A percentile compares a stretch with the other conserved stretches of the same genome.
phyloP scores from a whole-genome alignment of 768 basidiomycete genomes.

The Trichaptum fuscoviolaceum region DNA sequence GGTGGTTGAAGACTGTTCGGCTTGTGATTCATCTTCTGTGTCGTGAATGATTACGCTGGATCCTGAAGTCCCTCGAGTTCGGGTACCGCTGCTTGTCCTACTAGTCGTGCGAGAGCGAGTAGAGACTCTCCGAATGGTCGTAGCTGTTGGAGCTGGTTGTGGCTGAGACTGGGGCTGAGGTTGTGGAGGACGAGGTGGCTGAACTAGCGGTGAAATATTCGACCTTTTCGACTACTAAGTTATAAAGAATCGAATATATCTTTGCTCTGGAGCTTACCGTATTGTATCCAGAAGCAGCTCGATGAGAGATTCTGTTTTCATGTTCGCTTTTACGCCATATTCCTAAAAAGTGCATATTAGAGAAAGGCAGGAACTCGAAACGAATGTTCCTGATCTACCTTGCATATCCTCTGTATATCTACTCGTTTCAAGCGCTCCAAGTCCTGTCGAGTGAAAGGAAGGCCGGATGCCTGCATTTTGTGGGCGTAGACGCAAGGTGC shows the following conservation, averaged over 20 bases:
- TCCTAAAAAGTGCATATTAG: constrained; percentile 39
- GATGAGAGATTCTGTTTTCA: constrained; percentile 76
- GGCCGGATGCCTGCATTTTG: constrained; percentile 23
- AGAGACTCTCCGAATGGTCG: neutral
- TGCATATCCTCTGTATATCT: constrained; percentile 56
- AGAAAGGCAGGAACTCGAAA: constrained; percentile 4
- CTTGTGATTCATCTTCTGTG: constrained; percentile 15
- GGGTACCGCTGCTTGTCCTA: neutral
- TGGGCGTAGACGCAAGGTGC: constrained; percentile 18
- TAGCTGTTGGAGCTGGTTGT: neutral
- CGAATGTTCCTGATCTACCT: constrained; percentile 34
- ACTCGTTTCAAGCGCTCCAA: constrained; percentile 49
- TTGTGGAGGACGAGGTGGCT: constrained; percentile 1
- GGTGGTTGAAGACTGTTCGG: constrained; percentile 15
- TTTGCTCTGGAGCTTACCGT: constrained; percentile 7
- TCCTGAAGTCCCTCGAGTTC: neutral
- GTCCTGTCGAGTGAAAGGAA: constrained; percentile 36
- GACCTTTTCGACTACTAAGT: constrained; percentile 4
- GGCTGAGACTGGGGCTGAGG: neutral
- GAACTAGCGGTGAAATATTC: constrained; percentile 5
- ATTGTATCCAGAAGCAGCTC: constrained; percentile 58
- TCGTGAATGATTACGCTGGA: neutral
- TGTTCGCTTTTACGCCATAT: constrained; percentile 75
- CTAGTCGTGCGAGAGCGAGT: neutral
- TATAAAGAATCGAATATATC: constrained; percentile 6